These are phyloP conservation scores for Hymenoscyphus infarciens DNA, from an alignment of 2,329 filamentous ascomycete genomes.

Conservation along the genomic window DNA sequence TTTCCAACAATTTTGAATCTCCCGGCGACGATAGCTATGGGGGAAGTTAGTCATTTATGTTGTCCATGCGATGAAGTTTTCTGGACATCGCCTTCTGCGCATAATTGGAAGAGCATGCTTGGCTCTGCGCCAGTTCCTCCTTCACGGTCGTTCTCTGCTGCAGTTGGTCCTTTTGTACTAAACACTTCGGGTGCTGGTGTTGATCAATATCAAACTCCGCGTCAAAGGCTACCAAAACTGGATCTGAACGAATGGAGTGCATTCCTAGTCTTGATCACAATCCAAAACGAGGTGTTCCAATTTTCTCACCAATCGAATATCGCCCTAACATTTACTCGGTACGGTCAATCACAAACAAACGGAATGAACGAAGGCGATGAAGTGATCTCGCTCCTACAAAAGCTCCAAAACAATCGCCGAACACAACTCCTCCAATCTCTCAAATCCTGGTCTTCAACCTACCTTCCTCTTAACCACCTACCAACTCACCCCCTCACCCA, in stretches of 20 bases:
- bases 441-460: constrained; percentile 15
- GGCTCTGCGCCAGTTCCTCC: constrained; percentile 24
- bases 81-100: constrained; percentile 26
- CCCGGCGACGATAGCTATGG: constrained; percentile 24
- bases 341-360: background rate
- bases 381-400: constrained; percentile 6
- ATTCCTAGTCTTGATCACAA: constrained; percentile 25
- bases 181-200: background rate
- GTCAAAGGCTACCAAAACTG: constrained; percentile 16
- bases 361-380: background rate
- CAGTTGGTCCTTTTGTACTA: constrained; percentile 27
- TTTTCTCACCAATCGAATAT: constrained; percentile 24
- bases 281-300: constrained; percentile 23
- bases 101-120: constrained; percentile 27
- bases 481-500: constrained; percentile 14
- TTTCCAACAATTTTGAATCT: constrained; percentile 28
- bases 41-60: constrained; percentile 23
- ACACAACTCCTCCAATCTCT: constrained; percentile 15
- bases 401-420: constrained; percentile 7
- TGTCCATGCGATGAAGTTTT: constrained; percentile 31
- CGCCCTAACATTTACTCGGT: constrained; percentile 19
- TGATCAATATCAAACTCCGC: background rate
- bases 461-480: constrained; percentile 7
- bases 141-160: constrained; percentile 25
- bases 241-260: constrained; percentile 28